Evolutionary conservation across 441 rosid genomes (phyloP), one percentile per base, ranked within the genome.

Genomic region (Pelargonium cotyledonis): DNA sequence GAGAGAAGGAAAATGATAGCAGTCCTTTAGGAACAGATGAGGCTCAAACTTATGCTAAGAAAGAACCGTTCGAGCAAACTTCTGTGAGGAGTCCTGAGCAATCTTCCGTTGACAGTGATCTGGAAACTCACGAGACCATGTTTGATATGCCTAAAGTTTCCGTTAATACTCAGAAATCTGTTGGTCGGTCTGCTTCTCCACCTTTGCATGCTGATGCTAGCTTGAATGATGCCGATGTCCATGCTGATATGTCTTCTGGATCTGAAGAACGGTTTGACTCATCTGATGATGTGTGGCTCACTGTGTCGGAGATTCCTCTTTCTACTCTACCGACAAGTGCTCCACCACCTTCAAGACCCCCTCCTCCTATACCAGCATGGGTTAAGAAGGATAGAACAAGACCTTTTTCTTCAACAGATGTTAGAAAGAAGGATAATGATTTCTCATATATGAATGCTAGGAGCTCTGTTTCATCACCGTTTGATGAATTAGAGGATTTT

Each of bases 291-390:
- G 79, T 83, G 55, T 94, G 98, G 98, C 96, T 91, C 29, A 89
- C 95, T 16, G 93, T 94, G 46, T 89, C 95, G 23, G 98, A 94
- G 83, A 81, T 91, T 76, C 96, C 96, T 53, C 90, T 94, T 70
- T 87, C 77, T 79, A 94, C 98, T 2, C 82, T 79, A 75, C 97
- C 93, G 60, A 88, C 96, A 8, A 77, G 77, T 65, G 90, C 95
- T 70, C 95, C 93, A 31, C 97, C 98, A 6, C 98, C 98, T 80
- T 79, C 88, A 14, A 88, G 98, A 70, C 98, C 98, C 44, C 95
- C 98, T 67, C 97, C 97, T 71, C 95, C 97, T 26, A 83, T 87
- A 77, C 97, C 93, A 63, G 81, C 91, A 60, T 86, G 86, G 61
- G 72, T 76, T 75, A 68, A 78, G 10, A 84, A 76, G 78, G 75